phyloP scores from a whole-genome alignment of 228 moss, liverwort and hornwort species.

The Sphagnum magellanicum region DNA sequence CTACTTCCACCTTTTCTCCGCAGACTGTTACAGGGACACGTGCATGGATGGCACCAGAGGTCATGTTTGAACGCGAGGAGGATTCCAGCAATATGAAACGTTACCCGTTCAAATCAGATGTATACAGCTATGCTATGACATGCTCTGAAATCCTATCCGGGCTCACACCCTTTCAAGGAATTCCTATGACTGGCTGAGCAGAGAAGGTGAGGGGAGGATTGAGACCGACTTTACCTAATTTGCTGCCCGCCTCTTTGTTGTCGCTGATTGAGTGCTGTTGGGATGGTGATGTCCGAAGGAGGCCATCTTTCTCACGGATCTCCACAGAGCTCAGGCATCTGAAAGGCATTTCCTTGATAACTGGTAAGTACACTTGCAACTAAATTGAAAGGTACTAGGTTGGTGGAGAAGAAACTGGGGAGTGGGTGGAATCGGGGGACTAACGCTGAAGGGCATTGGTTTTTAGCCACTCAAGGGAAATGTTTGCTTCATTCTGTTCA shows the following conservation, averaged over 20 bases:
- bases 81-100: no score
- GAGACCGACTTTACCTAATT: background rate
- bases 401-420: no score
- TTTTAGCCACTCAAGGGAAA: no score
- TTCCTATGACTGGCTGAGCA: no score
- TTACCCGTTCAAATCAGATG: constrained; percentile 43
- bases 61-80: no score
- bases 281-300: background rate
- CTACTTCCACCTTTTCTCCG: background rate
- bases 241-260: background rate
- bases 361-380: no score
- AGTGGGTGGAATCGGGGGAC: no score
- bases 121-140: constrained; percentile 56
- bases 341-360: constrained; percentile 1
- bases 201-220: background rate
- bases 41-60: constrained; percentile 6
- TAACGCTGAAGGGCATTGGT: no score
- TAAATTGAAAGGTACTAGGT: no score
- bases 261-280: constrained; percentile 1
- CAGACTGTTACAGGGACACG: background rate
- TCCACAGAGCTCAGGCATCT: background rate
- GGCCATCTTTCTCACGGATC: background rate
- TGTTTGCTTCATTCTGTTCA: no score
- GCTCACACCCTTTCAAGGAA: constrained; percentile 21
- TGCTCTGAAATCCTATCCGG: constrained; percentile 52